A percentile compares a stretch with the other conserved stretches of the same genome.
Evolutionary conservation across 2,329 filamentous ascomycete genomes (phyloP).

Genomic region (Emmonsiellopsis sp.): DNA sequence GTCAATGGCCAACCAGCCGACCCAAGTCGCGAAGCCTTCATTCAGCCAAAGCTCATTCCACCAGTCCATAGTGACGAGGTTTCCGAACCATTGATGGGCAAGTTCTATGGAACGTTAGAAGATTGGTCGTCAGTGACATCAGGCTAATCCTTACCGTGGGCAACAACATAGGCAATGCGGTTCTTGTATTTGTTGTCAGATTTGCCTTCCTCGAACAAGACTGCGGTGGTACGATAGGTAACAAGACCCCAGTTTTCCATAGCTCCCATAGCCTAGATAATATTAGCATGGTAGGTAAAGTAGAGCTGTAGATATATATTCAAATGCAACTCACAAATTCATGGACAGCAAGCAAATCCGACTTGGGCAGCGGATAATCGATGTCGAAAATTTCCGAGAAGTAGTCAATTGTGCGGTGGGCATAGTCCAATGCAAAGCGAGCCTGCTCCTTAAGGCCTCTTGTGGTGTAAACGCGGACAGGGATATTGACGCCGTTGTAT

Average conservation of each 20-base stretch:
- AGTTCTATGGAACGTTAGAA: slow-evolving; percentile 48
- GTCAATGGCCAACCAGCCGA: slow-evolving; percentile 87
- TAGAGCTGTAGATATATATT: background rate
- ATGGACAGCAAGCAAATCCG: slow-evolving; percentile 81
- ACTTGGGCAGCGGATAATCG: slow-evolving; percentile 87
- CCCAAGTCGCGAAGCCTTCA: slow-evolving; percentile 96
- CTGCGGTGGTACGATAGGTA: slow-evolving; percentile 88
- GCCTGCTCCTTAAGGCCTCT: slow-evolving; percentile 90
- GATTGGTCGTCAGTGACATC: slow-evolving; percentile 3
- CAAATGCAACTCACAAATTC: slow-evolving; percentile 60
- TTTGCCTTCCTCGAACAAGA: slow-evolving; percentile 88
- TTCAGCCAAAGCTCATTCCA: slow-evolving; percentile 92
- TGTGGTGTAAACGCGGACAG: slow-evolving; percentile 92
- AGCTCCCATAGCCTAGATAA: slow-evolving; percentile 49
- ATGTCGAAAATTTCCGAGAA: slow-evolving; percentile 91
- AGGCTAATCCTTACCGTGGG: slow-evolving; percentile 50
- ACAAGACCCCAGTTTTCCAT: slow-evolving; percentile 98
- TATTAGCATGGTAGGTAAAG: background rate
- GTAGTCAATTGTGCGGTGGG: slow-evolving; percentile 87
- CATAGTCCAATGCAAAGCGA: slow-evolving; percentile 78
- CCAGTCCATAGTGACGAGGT: slow-evolving; percentile 95
- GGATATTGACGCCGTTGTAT: slow-evolving; percentile 84
- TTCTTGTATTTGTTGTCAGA: slow-evolving; percentile 89
- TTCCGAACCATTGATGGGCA: slow-evolving; percentile 93
- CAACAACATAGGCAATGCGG: slow-evolving; percentile 89